These are phyloP conservation scores for Cyclotella baltica DNA, from an alignment of 108 stramenopile genomes.

Conservation along the genomic window DNA sequence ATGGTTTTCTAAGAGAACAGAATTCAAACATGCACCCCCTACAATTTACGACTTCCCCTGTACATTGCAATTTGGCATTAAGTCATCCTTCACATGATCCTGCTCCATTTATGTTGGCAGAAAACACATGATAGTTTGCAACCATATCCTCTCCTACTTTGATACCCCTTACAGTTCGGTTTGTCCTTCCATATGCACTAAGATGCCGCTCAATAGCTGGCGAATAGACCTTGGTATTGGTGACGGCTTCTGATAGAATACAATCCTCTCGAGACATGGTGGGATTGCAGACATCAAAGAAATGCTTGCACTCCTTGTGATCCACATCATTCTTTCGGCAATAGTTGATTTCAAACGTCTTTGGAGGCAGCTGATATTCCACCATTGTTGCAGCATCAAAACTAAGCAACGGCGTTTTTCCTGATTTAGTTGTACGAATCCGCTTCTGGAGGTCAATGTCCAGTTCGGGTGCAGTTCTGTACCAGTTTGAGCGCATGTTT, in stretches of 20 bases:
- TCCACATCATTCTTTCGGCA: conserved; percentile 9
- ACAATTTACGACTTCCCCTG: too few species aligned
- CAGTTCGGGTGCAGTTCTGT: conserved; percentile 26
- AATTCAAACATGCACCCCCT: too few species aligned
- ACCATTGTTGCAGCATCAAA: conserved; percentile 41
- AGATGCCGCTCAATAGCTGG: conserved; percentile 21
- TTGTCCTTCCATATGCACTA: too few species aligned
- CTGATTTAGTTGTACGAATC: conserved; percentile 33
- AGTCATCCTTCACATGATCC: too few species aligned
- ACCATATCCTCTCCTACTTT: too few species aligned
- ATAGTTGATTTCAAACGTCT: conserved; percentile 28
- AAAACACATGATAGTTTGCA: too few species aligned
- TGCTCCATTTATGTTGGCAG: too few species aligned
- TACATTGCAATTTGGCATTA: too few species aligned
- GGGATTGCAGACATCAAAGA: neutral
- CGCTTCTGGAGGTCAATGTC: conserved; percentile 31
- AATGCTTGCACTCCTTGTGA: neutral
- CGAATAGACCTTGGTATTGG: neutral
- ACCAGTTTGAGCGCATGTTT: conserved; percentile 38
- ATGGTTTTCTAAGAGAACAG: too few species aligned
- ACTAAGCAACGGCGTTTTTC: conserved; percentile 16
- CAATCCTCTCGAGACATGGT: neutral
- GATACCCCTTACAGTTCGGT: too few species aligned
- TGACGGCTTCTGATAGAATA: neutral
- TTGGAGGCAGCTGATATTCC: conserved; percentile 38